Base-by-base conservation (phyloP, 2,329 filamentous ascomycete genomes). In the Colletotrichum limetticola region DNA sequence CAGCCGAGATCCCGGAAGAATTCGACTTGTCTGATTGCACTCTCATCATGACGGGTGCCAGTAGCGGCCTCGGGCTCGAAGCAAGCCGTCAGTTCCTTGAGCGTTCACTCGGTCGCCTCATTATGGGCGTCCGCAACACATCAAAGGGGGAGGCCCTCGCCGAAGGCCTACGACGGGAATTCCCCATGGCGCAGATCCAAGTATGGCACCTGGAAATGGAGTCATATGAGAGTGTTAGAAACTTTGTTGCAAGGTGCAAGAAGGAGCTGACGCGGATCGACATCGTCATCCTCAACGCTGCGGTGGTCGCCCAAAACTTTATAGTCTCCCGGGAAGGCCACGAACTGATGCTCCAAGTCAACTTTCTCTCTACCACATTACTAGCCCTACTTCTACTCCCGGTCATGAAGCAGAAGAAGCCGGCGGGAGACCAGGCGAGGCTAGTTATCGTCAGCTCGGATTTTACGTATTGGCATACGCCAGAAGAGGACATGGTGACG, bases 31-130 rank as follows among this genome's bases (percentile, higher is more conserved):
- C 71, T 28, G 77, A 77, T 37, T 75, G 81, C 57, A 82, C 79
- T 0, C 77, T 82, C 62, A 79, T 86, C 37, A 79, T 87, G 58
- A 86, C 84, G 0, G 86, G 85, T n/a, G 79, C 84, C 56, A 86
- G 85, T 68, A 78, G 78, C 5, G 85, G 86, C 1, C 77, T 87
- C 0, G 85, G 85, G 1, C 77, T 83, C 1, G 85, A 85, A 74
- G 79, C 84, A 0, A 79, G 80, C 14, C 78, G 78, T 1, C 82
- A 86, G 53, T 78, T 86, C 2, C 78, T 83, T 19, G 63, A 58
- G 0, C 79, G 84, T 2, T 80, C 82, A 1, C 73, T 82, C 4
- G 76, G 78, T 1, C 82, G 78, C 14, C 76, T 87, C 3, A 81
- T 87, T 26, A 77, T 87, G 30, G 85, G 78, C 4, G 83, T 85